phyloP scores from a whole-genome alignment of 495 filamentous ascomycete species.

The Tuber magnatum region DNA sequence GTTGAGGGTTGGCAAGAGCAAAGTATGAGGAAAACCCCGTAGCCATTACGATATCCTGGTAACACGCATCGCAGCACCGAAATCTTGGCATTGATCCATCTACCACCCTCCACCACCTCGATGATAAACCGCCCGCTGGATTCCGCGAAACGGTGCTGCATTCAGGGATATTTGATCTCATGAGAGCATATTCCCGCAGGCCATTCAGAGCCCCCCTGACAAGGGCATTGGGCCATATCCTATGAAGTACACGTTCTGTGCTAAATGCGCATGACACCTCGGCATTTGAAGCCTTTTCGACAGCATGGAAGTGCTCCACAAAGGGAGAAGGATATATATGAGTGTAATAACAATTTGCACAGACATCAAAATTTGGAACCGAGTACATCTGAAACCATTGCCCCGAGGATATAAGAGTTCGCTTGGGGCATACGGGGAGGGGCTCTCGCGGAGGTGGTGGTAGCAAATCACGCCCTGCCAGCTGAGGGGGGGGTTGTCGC shows the following conservation, averaged over 20 bases:
- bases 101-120: conserved; percentile 28
- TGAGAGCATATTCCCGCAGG: conserved; percentile 25
- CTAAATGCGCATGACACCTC: conserved; percentile 26
- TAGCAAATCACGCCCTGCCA: conserved; percentile 9
- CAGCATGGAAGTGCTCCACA: conserved; percentile 19
- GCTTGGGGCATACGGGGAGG: conserved; percentile 26
- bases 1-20: conserved; percentile 30
- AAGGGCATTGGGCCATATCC: conserved; percentile 28
- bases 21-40: conserved; percentile 39
- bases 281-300: conserved; percentile 21
- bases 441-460: conserved; percentile 26
- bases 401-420: conserved; percentile 18
- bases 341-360: conserved; percentile 31
- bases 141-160: conserved; percentile 24
- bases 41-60: conserved; percentile 41
- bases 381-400: conserved; percentile 33
- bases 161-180: conserved; percentile 21
- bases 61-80: conserved; percentile 42
- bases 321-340: conserved; percentile 24
- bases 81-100: conserved; percentile 40
- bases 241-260: conserved; percentile 29
- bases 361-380: conserved; percentile 25
- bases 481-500: conserved; percentile 12
- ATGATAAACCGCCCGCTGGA: conserved; percentile 7
- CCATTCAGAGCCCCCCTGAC: conserved; percentile 21